Evolutionary conservation across 176 grass and related monocot genomes (phyloP).

Genomic region (Chloris gayana): DNA sequence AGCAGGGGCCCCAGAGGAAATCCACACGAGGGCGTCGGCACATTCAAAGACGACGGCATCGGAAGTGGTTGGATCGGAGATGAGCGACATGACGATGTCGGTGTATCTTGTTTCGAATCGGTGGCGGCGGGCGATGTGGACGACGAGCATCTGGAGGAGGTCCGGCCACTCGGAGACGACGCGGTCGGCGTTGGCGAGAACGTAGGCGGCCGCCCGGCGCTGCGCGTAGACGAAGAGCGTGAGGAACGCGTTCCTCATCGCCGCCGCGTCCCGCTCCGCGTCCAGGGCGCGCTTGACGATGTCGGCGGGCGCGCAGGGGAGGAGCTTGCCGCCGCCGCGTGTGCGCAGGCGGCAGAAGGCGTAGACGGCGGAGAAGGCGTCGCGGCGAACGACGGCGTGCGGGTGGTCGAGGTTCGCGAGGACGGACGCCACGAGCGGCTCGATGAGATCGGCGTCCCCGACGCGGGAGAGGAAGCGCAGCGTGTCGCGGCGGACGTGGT

Average conservation of each 20-base stretch:
- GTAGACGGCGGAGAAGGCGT: neutral
- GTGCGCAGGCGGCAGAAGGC: neutral
- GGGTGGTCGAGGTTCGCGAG: neutral
- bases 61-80: slow-evolving; percentile 26
- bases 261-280: slow-evolving; percentile 52
- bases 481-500: slow-evolving; percentile 72
- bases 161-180: slow-evolving; percentile 50
- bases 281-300: no score
- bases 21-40: slow-evolving; percentile 52
- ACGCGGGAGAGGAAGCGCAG: slow-evolving; percentile 70
- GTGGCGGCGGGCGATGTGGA: slow-evolving; percentile 60
- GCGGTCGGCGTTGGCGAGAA: slow-evolving; percentile 51
- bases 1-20: slow-evolving; percentile 64
- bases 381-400: neutral
- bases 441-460: slow-evolving; percentile 65
- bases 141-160: slow-evolving; percentile 57
- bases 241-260: slow-evolving; percentile 57
- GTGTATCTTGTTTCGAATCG: slow-evolving; percentile 58
- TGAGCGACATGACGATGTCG: slow-evolving; percentile 55
- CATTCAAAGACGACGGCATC: slow-evolving; percentile 56
- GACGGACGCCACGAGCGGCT: slow-evolving; percentile 14
- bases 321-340: no score
- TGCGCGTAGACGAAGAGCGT: slow-evolving; percentile 56
- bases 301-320: no score
- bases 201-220: slow-evolving; percentile 48